Base-by-base conservation (phyloP, 352 stramenopile species). In the Porosira glacialis region DNA sequence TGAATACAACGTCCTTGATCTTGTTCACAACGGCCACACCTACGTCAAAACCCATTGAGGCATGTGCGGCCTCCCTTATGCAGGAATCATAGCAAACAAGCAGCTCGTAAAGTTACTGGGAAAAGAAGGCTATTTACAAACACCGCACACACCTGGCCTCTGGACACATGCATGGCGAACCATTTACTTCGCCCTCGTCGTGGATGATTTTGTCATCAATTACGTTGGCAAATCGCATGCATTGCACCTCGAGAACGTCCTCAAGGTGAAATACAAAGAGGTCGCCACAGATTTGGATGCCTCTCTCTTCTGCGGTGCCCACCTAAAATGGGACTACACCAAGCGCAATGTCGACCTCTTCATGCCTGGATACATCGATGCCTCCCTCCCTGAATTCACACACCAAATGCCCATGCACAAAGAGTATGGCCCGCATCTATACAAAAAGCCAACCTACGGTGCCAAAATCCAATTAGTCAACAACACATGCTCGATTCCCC, bases 1-100 rank as follows among this genome's bases (percentile, higher is more conserved):
- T 28, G 41, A 22, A 7, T 49, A 49, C 13, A 49, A 49, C 10
- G 3, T 49, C 15, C 8, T 1, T 26, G 41, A 49, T 2, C 24
- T 11, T n/a, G 30, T 36, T 36, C 4, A 36, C 4, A 53, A 68
- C 33, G 63, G 35, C 19, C 51, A 35, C 22, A 28, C 73, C 15
- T 67, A 59, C 35, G 30, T 68, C 2, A 30, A 63, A 27, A 53
- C 76, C 10, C 22, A 28, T n/a, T 63, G 62, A 3, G 65, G 68
- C 0, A 83, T 83, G 62, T 77, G 72, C 31, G 74, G 74, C n/a
- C 58, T 76, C 0, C 27, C 39, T 10, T 55, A 80, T 58, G 57
- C 53, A n/a, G 70, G 61, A 15, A 53, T 35, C 3, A 44, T 81
- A 30, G 65, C 53, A 6, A 22, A 69, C 2, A 44, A 58, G 17